A percentile compares a stretch with the other conserved stretches of the same genome.
phyloP scores from a whole-genome alignment of 257 asterid species.

The Anisodus acutangulus region DNA sequence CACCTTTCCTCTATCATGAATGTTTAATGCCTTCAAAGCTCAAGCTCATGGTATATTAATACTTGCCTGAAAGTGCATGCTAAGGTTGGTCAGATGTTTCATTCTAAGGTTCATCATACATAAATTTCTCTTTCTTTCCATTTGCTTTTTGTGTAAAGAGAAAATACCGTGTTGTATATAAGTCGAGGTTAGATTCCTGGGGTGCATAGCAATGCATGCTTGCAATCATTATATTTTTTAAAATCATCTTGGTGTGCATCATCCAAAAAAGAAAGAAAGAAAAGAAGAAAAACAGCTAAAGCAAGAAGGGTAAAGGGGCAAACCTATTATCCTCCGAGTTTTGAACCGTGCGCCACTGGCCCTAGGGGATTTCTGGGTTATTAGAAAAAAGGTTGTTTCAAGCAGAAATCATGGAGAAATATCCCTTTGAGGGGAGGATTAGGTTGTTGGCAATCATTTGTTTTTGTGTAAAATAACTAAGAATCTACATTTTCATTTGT shows the following conservation, averaged over 20 bases:
- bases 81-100: not conserved
- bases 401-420: not conserved
- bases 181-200: not conserved
- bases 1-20: not conserved
- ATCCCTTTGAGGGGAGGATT: not conserved
- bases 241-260: not conserved
- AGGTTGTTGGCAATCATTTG: not conserved
- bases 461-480: not conserved
- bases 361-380: no score
- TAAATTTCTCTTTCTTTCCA: not conserved
- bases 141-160: not conserved
- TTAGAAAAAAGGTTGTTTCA: not conserved
- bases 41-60: not conserved
- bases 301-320: not conserved
- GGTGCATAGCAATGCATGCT: not conserved
- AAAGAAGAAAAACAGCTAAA: not conserved
- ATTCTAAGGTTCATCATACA: no score
- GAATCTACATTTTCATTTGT: not conserved
- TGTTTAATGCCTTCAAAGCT: not conserved
- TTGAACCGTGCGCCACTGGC: no score
- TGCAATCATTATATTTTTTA: not conserved
- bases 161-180: not conserved
- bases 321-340: no score
- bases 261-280: not conserved
- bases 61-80: not conserved